Evolutionary conservation across 306 rosid species (phyloP).

Genomic region (Vigna nakashimae): DNA sequence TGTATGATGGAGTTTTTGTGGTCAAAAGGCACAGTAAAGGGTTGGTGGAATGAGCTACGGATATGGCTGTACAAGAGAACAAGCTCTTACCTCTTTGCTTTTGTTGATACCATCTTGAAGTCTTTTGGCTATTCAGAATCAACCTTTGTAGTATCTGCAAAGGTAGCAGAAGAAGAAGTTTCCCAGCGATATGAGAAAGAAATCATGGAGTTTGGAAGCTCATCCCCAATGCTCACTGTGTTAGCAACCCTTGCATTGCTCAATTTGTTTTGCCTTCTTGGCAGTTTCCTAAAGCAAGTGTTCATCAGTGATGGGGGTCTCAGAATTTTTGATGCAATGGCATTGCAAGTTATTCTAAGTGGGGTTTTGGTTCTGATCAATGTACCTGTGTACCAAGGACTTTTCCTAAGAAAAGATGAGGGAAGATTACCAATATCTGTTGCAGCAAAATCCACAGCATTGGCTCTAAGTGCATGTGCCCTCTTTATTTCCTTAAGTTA

Average conservation of each 20-base stretch:
- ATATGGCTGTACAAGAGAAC: slow-evolving; percentile 80
- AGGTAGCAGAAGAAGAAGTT: slow-evolving; percentile 64
- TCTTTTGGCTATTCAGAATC: slow-evolving; percentile 48
- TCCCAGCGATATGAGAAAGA: slow-evolving; percentile 60
- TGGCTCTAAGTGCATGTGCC: slow-evolving; percentile 36
- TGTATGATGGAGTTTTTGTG: slow-evolving; percentile 62
- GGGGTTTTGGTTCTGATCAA: slow-evolving; percentile 64
- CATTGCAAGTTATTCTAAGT: slow-evolving; percentile 58
- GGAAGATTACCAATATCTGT: slow-evolving; percentile 62
- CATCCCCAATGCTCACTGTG: slow-evolving; percentile 63
- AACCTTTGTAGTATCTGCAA: slow-evolving; percentile 59
- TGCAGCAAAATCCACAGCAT: slow-evolving; percentile 40
- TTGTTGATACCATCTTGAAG: slow-evolving; percentile 34
- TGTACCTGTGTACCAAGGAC: slow-evolving; percentile 67
- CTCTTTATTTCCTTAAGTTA: neutral
- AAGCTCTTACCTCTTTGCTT: slow-evolving; percentile 59
- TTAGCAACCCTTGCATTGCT: slow-evolving; percentile 63
- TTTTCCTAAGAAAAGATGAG: slow-evolving; percentile 67
- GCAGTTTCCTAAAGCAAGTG: slow-evolving; percentile 48
- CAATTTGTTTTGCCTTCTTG: slow-evolving; percentile 62
- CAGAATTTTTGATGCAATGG: slow-evolving; percentile 46
- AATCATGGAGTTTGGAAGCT: slow-evolving; percentile 68
- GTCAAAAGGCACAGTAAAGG: slow-evolving; percentile 66
- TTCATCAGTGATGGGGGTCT: slow-evolving; percentile 36
- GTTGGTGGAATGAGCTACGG: slow-evolving; percentile 78